Base-by-base conservation (phyloP, 768 basidiomycete genomes). In the Lentinus tigrinus region DNA sequence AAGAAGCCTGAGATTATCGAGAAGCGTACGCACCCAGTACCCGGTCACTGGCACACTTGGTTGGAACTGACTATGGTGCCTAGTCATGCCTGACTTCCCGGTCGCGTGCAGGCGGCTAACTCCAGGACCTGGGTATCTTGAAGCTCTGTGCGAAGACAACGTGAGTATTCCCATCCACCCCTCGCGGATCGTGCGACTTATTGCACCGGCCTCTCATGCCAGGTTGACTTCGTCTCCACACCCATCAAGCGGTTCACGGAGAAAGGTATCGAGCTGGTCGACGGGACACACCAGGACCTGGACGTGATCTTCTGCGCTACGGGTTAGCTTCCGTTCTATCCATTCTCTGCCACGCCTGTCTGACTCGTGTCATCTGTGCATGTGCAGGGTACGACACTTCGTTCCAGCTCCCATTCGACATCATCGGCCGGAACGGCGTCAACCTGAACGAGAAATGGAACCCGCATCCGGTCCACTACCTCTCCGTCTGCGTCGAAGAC, bases 261-360 rank as follows among this genome's bases (percentile, higher is more conserved):
- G 16, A 78, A 67, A 1, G 87, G 87, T 2, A 81, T 88, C 24
- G 80, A 84, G 65, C 81, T 78, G 0, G 72, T 52, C 2, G 84
- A 88, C 54, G 87, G 85, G 0, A 70, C 77, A 48, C 74, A 76
- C 56, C 73, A 81, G 56, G 79, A 82, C 4, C 71, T 86, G 42
- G 85, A 89, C 63, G 70, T 85, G 31, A 78, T 88, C 40, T 71
- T 87, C 16, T 86, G 84, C 65, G 85, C 87, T 1, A 88, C 85
- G 51, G 84, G 84, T 80, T 42, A 44, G 39, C 66, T 52, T 14
- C 4, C 26, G 21, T 16, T 13, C 26, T 19, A 13, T 31, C 6
- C 11, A 21, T 4, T 47, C 28, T 21, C 28, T 49, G 13, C 24
- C 2, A 6, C 4, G 14, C 39, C 23, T 17, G 9, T 16, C 17